These are phyloP conservation scores for Dendrobium nobile DNA, from an alignment of 106 monocot genomes.

Conservation along the genomic window DNA sequence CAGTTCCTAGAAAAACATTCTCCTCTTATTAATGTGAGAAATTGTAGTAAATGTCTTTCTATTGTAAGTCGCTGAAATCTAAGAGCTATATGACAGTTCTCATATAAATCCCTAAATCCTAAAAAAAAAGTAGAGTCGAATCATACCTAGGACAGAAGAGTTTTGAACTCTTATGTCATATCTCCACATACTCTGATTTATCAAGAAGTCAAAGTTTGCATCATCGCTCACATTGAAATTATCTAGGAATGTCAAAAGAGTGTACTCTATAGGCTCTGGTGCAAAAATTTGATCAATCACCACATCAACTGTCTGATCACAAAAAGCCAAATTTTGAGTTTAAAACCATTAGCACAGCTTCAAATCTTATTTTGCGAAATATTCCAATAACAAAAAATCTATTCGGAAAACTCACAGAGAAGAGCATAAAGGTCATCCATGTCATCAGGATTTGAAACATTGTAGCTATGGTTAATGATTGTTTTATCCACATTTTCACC, in stretches of 20 bases:
- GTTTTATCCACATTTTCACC: conserved; percentile 50
- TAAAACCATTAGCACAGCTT: neutral
- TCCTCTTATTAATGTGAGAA: too few species aligned
- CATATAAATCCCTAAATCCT: too few species aligned
- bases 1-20: too few species aligned
- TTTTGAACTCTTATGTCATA: conserved; percentile 60
- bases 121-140: neutral
- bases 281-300: conserved; percentile 73
- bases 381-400: neutral
- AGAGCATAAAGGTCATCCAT: conserved; percentile 88
- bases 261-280: conserved; percentile 50
- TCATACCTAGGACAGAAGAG: conserved; percentile 39
- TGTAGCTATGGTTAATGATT: conserved; percentile 35
- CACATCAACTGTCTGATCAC: conserved; percentile 73
- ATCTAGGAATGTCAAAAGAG: conserved; percentile 52
- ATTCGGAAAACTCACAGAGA: conserved; percentile 47
- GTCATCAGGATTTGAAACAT: conserved; percentile 67
- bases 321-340: neutral
- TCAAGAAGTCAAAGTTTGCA: conserved; percentile 57
- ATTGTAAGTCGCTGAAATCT: too few species aligned
- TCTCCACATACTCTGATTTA: conserved; percentile 87
- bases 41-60: too few species aligned
- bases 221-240: conserved; percentile 44
- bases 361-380: neutral
- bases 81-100: too few species aligned